Percentiles rank a stretch among this genome's conserved stretches.
These are phyloP conservation scores for Sphagnum contortum DNA, from an alignment of 225 moss, liverwort and hornwort species.

Conservation along the genomic window DNA sequence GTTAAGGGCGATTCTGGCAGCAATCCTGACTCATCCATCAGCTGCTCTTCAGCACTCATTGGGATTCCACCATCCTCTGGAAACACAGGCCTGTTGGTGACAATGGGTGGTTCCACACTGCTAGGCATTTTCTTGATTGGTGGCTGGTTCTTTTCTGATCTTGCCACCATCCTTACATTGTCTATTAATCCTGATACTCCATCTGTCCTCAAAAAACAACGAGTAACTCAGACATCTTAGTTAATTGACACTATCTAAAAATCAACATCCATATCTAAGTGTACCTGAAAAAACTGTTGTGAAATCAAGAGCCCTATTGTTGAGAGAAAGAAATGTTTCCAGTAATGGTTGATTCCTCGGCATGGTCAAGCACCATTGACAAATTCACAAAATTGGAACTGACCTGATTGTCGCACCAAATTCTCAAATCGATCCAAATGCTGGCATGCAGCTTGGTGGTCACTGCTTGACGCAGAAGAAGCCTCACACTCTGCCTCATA, in stretches of 20 bases:
- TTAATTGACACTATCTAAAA: no score
- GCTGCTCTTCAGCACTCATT: conserved; percentile 9
- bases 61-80: conserved; percentile 33
- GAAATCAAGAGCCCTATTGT: no score
- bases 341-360: no score
- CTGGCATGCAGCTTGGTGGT: conserved; percentile 41
- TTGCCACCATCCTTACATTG: conserved; percentile 71
- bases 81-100: conserved; percentile 6
- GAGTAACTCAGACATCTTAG: no score
- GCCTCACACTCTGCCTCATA: conserved; percentile 52
- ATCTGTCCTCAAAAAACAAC: conserved; percentile 13
- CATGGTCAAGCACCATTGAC: no score
- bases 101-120: no score
- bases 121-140: not conserved
- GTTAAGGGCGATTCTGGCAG: conserved; percentile 59
- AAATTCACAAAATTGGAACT: not conserved
- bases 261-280: no score
- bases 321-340: no score
- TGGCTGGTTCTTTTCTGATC: conserved; percentile 18
- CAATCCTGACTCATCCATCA: conserved; percentile 25
- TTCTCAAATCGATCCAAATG: conserved; percentile 71
- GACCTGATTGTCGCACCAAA: conserved; percentile 69
- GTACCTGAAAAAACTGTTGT: no score
- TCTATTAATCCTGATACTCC: conserved; percentile 71
- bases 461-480: conserved; percentile 17